Evolutionary conservation across 768 basidiomycete species (phyloP), one percentile per base, ranked within the genome.

Genomic region (Serendipita sp.): DNA sequence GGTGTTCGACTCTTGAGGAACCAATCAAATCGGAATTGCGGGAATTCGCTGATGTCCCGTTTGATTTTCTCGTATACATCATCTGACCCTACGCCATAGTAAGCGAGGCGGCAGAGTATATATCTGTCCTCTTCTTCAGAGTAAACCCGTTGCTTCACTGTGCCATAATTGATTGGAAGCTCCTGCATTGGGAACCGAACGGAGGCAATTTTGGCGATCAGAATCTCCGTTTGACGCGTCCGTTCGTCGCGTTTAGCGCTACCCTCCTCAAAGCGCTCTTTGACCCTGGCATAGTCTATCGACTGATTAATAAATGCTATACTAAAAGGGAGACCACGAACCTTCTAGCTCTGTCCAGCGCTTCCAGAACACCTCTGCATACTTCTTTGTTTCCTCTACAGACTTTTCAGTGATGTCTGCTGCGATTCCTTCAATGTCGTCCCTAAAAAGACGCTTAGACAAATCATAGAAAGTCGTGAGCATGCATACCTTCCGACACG

Each of bases 1-100:
- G 90, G 84, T 11, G 88, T 90, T 62, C 95, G 76, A 66, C 90
- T 91, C 77, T 95, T 94, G 79, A 93, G 87, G 76, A 96, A 97
- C 95, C 93, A 97, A 70, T 97, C 93, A 68, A 98, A 98, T 22
- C 94, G 79, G 76, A 97, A 99, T 14, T 94, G 88, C 1, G 95
- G 94, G 74, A 93, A 97, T 74, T 98, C 94, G 16, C 84, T 86
- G 66, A 98, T 92, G 72, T 98, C 95, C 72, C 86, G 83, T 81
- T 95, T 96, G 74, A 98, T 96, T 61, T 85, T 75, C 69, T 99
- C 95, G 69, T 93, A 96, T 26, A 91, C 87, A 68, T 96, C 92
- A 58, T 90, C 90, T 16, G 79, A 75, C 62, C 85, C 84, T 79
- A 97, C 84, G 24, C 93, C 92, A 67, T 97, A 94, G 73, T 95